A percentile compares a stretch with the other conserved stretches of the same genome.
Conservation (phyloP, 2,329 filamentous ascomycete species). For the Lachnellula hyalina region DNA sequence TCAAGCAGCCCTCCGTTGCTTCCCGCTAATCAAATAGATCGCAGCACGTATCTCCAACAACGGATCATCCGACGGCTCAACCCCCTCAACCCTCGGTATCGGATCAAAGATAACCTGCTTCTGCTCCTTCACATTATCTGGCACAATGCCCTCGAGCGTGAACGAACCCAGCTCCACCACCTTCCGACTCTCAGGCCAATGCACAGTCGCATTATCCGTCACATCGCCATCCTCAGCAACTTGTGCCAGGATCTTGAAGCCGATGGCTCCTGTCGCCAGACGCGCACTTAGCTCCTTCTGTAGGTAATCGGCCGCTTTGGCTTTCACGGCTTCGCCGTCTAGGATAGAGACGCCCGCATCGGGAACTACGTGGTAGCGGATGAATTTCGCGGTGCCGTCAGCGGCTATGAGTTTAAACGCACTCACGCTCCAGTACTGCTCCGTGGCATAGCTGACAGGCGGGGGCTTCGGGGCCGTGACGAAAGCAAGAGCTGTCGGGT, state of each 20-base stretch:
- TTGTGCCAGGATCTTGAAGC: conserved; percentile 46
- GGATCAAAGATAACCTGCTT: conserved; percentile 54
- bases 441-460: conserved; percentile 43
- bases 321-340: conserved; percentile 33
- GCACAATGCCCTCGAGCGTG: conserved; percentile 37
- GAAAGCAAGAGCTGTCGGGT: conserved; percentile 44
- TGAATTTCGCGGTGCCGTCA: conserved; percentile 38
- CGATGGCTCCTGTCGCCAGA: conserved; percentile 34
- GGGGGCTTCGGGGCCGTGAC: conserved; percentile 44
- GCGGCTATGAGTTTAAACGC: conserved; percentile 42
- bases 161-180: conserved; percentile 47
- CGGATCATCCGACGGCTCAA: conserved; percentile 49
- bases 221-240: conserved; percentile 43
- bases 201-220: conserved; percentile 42
- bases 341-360: conserved; percentile 38
- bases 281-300: conserved; percentile 42
- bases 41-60: conserved; percentile 50
- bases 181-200: conserved; percentile 47
- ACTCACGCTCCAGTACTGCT: conserved; percentile 44
- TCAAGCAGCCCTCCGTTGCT: conserved; percentile 44
- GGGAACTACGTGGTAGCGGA: conserved; percentile 47
- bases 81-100: conserved; percentile 47
- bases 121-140: conserved; percentile 39
- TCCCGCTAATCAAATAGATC: conserved; percentile 51
- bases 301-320: conserved; percentile 40